Evolutionary conservation across 2,329 filamentous ascomycete genomes (phyloP), one percentile per base, ranked within the genome.

Genomic region (Fusarium scirpi): DNA sequence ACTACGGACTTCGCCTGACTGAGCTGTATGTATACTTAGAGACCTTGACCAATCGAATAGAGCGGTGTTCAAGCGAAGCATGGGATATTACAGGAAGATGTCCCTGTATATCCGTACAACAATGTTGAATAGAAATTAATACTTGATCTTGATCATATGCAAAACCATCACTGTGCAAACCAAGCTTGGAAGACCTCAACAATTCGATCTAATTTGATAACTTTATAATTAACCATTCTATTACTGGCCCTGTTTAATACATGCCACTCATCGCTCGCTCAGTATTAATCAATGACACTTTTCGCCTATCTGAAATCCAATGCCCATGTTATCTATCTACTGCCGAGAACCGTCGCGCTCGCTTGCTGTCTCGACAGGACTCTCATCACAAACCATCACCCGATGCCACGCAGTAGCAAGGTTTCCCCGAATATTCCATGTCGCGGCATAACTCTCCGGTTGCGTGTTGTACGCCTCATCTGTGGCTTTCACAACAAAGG

Each of bases 331-430:
- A 65, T 54, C 46, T 8, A 15, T 60, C 40, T 12, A n/a, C 2
- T 38, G 2, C 9, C 7, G 24, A 29, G 53, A 24, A 22, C 47
- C 24, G 30, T 54, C 45, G 2, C 34, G 24, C 9, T 53, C 58
- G 5, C 12, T 46, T 4, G 18, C 47, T 12, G 25, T 32, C 16
- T 53, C 56, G 8, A 40, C 64, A 2, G 74, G 62, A 55, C 79
- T 79, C 41, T 81, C 79, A 13, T 78, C 73, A 32, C 77, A 81
- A 5, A 83, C 73, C 48, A 74, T 78, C 5, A 91, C 81, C 4
- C 88, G 84, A 75, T 91, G 89, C 89, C 89, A 91, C 2, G 88
- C 89, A n/a, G 87, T 90, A 3, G 88, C 88, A 58, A 91, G 80
- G 76, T 91, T 91, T 0, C 89, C 90, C 3, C 89, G 82, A 38